Conservation (phyloP, 2,329 filamentous ascomycete genomes). For the Penicillium sp. region DNA sequence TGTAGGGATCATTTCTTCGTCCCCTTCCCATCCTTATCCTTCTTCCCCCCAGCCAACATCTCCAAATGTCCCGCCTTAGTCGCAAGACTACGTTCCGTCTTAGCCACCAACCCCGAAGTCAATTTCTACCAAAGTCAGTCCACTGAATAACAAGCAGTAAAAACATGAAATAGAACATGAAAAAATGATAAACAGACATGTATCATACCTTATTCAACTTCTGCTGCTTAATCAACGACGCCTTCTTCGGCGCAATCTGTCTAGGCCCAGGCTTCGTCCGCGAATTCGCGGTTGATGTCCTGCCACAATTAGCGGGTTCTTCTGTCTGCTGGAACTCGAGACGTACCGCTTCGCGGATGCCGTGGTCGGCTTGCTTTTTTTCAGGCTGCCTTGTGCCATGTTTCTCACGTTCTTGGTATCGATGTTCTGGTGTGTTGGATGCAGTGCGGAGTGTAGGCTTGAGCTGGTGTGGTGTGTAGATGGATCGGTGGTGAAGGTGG, state of each 20-base stretch:
- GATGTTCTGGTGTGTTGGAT: no score
- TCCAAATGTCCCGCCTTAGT: constrained; percentile 65
- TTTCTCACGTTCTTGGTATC: constrained; percentile 2
- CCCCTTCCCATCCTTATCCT: constrained; percentile 42
- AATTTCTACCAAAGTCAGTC: constrained; percentile 50
- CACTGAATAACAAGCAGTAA: background rate
- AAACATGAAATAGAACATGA: no score
- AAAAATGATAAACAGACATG: no score
- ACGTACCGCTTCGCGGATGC: constrained; percentile 37
- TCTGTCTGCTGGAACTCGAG: background rate
- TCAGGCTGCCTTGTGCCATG: constrained; percentile 48
- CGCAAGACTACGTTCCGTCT: constrained; percentile 63
- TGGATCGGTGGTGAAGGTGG: background rate
- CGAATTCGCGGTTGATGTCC: constrained; percentile 30
- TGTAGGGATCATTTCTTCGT: constrained; percentile 21
- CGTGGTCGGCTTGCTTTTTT: constrained; percentile 38
- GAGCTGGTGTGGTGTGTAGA: constrained; percentile 1
- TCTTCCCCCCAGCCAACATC: constrained; percentile 61
- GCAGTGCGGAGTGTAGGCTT: background rate
- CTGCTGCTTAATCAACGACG: constrained; percentile 53
- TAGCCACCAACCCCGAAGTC: constrained; percentile 54
- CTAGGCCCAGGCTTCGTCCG: constrained; percentile 53
- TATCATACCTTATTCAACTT: constrained; percentile 56
- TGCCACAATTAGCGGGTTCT: constrained; percentile 5
- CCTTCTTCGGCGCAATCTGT: constrained; percentile 62